These are phyloP conservation scores for Fraxinus quadrangulata DNA, from an alignment of 257 asterid species.

Conservation along the genomic window DNA sequence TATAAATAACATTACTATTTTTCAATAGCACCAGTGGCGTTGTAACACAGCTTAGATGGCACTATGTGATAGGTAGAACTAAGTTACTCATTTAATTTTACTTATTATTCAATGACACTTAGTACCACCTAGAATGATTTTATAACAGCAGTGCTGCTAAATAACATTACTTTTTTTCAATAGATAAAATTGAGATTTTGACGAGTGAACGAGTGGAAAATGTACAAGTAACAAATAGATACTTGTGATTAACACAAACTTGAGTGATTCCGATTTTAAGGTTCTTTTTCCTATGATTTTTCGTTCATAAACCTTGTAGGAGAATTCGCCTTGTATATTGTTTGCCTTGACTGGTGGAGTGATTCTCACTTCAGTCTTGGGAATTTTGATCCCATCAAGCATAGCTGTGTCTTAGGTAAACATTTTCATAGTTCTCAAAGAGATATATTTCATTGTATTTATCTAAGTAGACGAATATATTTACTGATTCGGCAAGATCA, in stretches of 20 bases:
- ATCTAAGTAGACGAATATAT: background rate
- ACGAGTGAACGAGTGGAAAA: background rate
- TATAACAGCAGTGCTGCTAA: no score
- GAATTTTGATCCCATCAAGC: conserved; percentile 51
- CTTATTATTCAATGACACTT: no score
- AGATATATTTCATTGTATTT: background rate
- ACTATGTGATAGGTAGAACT: no score
- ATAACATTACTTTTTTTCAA: no score
- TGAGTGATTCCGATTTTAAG: background rate
- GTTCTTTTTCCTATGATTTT: background rate
- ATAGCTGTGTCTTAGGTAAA: conserved; percentile 51
- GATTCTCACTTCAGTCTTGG: conserved; percentile 37
- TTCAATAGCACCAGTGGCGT: no score
- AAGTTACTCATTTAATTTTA: no score
- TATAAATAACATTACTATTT: no score
- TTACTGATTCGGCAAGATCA: background rate
- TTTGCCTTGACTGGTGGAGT: conserved; percentile 55
- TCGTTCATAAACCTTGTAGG: conserved; percentile 12
- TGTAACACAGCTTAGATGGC: no score
- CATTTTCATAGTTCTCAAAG: background rate
- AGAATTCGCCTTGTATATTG: conserved; percentile 52
- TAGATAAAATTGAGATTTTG: background rate
- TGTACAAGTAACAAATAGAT: background rate
- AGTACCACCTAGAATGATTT: no score
- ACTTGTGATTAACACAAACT: background rate